Percentiles rank a stretch among this genome's conserved stretches.
Conservation (phyloP, 352 stramenopile species). For the Phytophthora idaei region DNA sequence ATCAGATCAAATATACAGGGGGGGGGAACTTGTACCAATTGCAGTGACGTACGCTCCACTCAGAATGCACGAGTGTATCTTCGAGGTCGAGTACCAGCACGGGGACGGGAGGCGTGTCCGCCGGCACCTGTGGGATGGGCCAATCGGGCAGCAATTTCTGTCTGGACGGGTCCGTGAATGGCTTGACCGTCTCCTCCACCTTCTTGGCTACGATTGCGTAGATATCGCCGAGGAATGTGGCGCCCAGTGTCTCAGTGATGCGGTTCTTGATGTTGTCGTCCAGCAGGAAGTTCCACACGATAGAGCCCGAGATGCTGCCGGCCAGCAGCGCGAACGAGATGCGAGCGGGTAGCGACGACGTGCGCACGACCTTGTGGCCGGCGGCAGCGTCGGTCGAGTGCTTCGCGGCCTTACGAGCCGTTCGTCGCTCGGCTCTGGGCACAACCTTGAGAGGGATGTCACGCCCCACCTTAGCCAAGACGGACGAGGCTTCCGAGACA, state of each 20-base stretch:
- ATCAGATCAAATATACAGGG: neutral
- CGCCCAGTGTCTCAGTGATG: conserved; percentile 49
- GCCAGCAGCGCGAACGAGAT: conserved; percentile 73
- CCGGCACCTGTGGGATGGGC: conserved; percentile 81
- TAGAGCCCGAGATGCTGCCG: conserved; percentile 63
- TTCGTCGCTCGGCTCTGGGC: conserved; percentile 62
- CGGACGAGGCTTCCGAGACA: conserved; percentile 15
- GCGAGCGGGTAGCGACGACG: conserved; percentile 72
- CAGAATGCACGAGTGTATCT: conserved; percentile 88
- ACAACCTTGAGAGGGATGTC: conserved; percentile 66
- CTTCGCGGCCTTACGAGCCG: conserved; percentile 53
- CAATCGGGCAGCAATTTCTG: conserved; percentile 88
- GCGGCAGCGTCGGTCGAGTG: conserved; percentile 29
- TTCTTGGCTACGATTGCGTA: conserved; percentile 65
- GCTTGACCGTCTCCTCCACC: conserved; percentile 71
- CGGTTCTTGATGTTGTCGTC: conserved; percentile 56
- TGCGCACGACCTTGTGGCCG: conserved; percentile 61
- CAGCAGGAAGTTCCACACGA: conserved; percentile 80
- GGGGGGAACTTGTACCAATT: neutral
- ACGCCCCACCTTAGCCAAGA: conserved; percentile 48
- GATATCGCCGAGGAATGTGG: conserved; percentile 71
- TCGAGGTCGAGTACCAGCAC: conserved; percentile 87
- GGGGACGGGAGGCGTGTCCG: conserved; percentile 76
- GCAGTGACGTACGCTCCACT: conserved; percentile 83
- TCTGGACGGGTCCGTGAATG: conserved; percentile 83